These are phyloP conservation scores for Epichloe uncinata DNA, from an alignment of 2,329 filamentous ascomycete species.

Conservation along the genomic window DNA sequence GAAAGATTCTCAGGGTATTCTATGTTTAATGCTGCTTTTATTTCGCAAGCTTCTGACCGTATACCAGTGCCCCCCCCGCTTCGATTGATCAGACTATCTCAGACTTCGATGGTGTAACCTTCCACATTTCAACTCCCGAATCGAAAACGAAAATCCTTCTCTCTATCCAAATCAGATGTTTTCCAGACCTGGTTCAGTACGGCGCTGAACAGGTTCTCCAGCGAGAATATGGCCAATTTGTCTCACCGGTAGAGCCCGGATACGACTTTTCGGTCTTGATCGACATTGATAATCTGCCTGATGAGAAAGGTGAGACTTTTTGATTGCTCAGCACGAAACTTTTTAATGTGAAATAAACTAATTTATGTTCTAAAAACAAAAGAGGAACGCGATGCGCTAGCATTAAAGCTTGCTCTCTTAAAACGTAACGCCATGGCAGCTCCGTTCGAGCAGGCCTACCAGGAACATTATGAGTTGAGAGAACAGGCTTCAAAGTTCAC, in stretches of 20 bases:
- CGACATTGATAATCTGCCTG: conserved; percentile 77
- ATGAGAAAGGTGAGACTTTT: conserved; percentile 49
- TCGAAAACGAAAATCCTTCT: conserved; percentile 88
- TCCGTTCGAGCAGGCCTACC: conserved; percentile 92
- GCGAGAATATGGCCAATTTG: conserved; percentile 88
- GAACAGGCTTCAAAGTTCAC: conserved; percentile 89
- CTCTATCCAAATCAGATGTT: conserved; percentile 92
- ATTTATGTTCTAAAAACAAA: background rate
- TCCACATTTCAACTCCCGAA: conserved; percentile 95
- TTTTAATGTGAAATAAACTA: background rate
- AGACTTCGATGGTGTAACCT: conserved; percentile 97
- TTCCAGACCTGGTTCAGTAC: conserved; percentile 79
- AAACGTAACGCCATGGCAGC: conserved; percentile 99
- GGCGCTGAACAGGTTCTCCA: conserved; percentile 84
- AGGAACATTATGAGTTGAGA: conserved; percentile 75
- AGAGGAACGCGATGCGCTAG: conserved; percentile 78
- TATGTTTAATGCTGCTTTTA: background rate
- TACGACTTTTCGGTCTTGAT: conserved; percentile 94
- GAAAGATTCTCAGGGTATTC: conserved; percentile 80
- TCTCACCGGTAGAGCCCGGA: conserved; percentile 72
- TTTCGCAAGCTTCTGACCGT: conserved; percentile 20
- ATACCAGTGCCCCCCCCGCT: conserved; percentile 59
- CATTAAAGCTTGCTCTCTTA: conserved; percentile 75
- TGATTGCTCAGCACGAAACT: too few relatives aligned
- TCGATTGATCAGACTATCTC: conserved; percentile 97